A percentile compares a stretch with the other conserved stretches of the same genome.
Evolutionary conservation across 352 stramenopile genomes (phyloP).

Genomic region (Pseudoperonospora humuli): DNA sequence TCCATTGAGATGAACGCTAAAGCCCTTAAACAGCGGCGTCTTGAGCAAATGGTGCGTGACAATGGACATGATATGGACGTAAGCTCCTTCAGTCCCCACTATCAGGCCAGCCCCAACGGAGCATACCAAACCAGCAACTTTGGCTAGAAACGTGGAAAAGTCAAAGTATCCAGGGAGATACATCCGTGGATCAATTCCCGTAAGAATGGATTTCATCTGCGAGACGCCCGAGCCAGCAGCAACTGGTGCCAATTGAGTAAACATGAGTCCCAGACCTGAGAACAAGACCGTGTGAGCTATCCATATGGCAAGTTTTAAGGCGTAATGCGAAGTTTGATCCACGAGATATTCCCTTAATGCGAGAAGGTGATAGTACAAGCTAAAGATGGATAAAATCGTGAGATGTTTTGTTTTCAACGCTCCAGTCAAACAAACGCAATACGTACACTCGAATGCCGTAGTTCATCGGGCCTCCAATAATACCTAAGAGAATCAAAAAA

Average conservation of each 20-base stretch:
- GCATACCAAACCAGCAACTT: slow-evolving; percentile 91
- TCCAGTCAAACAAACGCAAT: not conserved
- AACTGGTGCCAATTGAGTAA: slow-evolving; percentile 63
- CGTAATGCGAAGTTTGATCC: slow-evolving; percentile 20
- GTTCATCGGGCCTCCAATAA: slow-evolving; percentile 72
- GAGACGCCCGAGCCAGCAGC: slow-evolving; percentile 73
- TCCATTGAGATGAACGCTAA: slow-evolving; percentile 71
- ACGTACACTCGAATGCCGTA: slow-evolving; percentile 59
- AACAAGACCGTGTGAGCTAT: slow-evolving; percentile 63
- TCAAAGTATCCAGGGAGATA: slow-evolving; percentile 83
- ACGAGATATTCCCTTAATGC: slow-evolving; percentile 39
- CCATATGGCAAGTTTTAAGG: slow-evolving; percentile 47
- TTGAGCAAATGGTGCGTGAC: slow-evolving; percentile 88
- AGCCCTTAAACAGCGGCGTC: slow-evolving; percentile 54
- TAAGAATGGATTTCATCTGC: slow-evolving; percentile 86
- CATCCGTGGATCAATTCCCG: slow-evolving; percentile 71
- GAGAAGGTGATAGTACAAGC: slow-evolving; percentile 35
- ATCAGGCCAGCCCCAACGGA: slow-evolving; percentile 90
- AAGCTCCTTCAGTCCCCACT: slow-evolving; percentile 97
- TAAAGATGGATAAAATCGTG: slow-evolving; percentile 20
- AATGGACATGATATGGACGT: slow-evolving; percentile 95
- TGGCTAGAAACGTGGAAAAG: slow-evolving; percentile 75
- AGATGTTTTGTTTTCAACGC: slow-evolving; percentile 5
- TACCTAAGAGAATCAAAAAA: slow-evolving; percentile 73
- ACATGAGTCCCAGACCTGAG: slow-evolving; percentile 54